Percentiles rank a stretch among this genome's conserved stretches.
Conservation (phyloP, 352 stramenopile genomes). For the Vaucheria bursata region DNA sequence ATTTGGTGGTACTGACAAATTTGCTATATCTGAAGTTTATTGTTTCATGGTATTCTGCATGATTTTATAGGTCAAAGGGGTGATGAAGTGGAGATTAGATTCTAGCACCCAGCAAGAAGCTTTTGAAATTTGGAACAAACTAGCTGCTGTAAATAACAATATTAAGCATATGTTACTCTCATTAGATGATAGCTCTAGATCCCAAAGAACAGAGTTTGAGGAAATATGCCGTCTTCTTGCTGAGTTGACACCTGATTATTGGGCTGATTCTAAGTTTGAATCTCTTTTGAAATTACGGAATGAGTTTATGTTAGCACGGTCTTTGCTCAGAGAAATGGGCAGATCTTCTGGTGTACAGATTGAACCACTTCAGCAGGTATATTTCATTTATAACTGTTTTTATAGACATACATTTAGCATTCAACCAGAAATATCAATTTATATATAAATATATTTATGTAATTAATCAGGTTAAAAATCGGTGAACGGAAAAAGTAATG, state of each 20-base stretch:
- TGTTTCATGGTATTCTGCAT: too few relatives aligned
- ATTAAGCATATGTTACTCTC: conserved; percentile 2
- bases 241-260: conserved; percentile 11
- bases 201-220: conserved; percentile 7
- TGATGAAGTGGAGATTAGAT: conserved; percentile 55
- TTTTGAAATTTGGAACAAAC: conserved; percentile 17
- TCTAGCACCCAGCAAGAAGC: conserved; percentile 52
- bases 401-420: too few relatives aligned
- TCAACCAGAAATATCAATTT: too few relatives aligned
- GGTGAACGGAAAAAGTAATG: too few relatives aligned
- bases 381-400: too few relatives aligned
- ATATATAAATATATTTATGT: too few relatives aligned
- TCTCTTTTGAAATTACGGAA: conserved; percentile 58
- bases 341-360: conserved; percentile 71
- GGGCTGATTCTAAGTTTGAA: conserved; percentile 40
- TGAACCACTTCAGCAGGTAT: conserved; percentile 59
- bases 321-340: conserved; percentile 78
- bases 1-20: too few relatives aligned
- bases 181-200: conserved; percentile 13
- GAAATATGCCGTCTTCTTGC: not conserved
- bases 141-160: conserved; percentile 20
- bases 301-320: conserved; percentile 66
- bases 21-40: too few relatives aligned
- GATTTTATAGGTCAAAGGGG: conserved; percentile 43
- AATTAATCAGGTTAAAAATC: too few relatives aligned